Evolutionary conservation across 805 yeast genomes (phyloP).

Genomic region (Yarrowia alimentaria): DNA sequence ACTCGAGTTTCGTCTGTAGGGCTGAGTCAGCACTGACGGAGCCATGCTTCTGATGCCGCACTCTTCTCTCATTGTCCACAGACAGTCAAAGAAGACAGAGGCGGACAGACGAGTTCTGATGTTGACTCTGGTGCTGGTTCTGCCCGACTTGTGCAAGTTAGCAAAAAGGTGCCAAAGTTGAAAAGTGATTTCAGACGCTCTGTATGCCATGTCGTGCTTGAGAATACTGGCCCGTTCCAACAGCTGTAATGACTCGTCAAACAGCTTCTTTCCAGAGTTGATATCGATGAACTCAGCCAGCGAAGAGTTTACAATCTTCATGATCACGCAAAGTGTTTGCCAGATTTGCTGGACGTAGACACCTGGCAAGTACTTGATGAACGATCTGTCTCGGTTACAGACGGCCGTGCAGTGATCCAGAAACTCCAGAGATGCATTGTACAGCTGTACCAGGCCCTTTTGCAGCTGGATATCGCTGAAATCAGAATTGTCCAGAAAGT

Average conservation of each 20-base stretch:
- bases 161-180: conserved; percentile 89
- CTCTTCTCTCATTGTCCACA: conserved; percentile 79
- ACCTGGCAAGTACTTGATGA: conserved; percentile 72
- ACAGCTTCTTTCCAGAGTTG: conserved; percentile 64
- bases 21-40: conserved; percentile 38
- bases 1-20: conserved; percentile 7
- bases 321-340: conserved; percentile 88
- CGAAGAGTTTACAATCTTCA: conserved; percentile 74
- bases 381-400: conserved; percentile 41
- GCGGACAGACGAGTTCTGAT: conserved; percentile 88
- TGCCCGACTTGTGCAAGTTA: conserved; percentile 47
- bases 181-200: conserved; percentile 91
- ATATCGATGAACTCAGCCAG: conserved; percentile 64
- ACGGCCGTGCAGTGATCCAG: conserved; percentile 63
- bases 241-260: conserved; percentile 40
- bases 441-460: conserved; percentile 71
- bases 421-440: conserved; percentile 73
- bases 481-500: conserved; percentile 60
- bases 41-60: conserved; percentile 65
- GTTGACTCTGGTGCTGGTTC: conserved; percentile 33
- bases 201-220: conserved; percentile 88
- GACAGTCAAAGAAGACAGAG: conserved; percentile 85
- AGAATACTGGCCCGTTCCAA: conserved; percentile 79
- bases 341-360: conserved; percentile 78
- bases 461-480: conserved; percentile 56